Conservation (phyloP, 1,284 basidiomycete species). For the Chalciporus sp. region DNA sequence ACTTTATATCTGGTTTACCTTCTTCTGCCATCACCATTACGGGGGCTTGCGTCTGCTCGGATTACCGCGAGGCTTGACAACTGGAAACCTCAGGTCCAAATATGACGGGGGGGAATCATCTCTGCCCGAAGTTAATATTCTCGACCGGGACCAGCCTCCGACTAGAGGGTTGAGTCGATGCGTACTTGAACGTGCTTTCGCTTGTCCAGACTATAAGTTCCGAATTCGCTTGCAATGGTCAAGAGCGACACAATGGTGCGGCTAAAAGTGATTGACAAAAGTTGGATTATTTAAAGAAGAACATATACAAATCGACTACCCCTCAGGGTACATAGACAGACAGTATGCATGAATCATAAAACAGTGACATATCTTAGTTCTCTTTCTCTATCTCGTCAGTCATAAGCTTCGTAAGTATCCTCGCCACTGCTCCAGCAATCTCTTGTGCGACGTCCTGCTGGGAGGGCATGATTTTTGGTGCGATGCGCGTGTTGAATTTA, state of each 20-base stretch:
- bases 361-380: background rate
- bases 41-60: background rate
- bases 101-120: too few species aligned
- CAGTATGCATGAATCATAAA: background rate
- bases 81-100: too few species aligned
- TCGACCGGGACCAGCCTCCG: too few species aligned
- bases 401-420: conserved; percentile 40
- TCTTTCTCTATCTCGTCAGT: conserved; percentile 19
- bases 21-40: background rate
- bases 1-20: background rate
- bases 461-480: conserved; percentile 45
- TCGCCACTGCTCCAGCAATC: conserved; percentile 50
- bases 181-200: too few species aligned
- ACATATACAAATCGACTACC: background rate
- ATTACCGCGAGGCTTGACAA: background rate
- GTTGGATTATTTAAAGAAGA: background rate
- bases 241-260: background rate
- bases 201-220: too few species aligned
- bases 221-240: background rate
- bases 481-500: conserved; percentile 44
- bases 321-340: background rate
- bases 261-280: background rate
- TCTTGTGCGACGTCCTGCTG: conserved; percentile 46
- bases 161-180: too few species aligned
- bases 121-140: too few species aligned